Evolutionary conservation across 257 asterid genomes (phyloP), one percentile per base, ranked within the genome.

Genomic region (Thymus quinquecostatus): DNA sequence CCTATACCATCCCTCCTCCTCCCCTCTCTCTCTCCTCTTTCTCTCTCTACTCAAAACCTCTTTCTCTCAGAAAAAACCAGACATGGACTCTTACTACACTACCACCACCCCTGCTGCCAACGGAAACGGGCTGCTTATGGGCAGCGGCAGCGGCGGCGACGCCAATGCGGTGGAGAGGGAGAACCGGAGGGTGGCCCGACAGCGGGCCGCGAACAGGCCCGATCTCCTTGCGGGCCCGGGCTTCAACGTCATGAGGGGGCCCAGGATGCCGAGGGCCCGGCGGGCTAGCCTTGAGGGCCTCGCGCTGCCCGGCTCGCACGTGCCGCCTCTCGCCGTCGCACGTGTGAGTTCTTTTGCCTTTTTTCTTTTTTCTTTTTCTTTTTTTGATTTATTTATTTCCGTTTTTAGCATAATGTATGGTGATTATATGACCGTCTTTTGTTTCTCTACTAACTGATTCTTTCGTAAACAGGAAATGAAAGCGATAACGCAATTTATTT

Each of bases 251-350:
- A 85, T 38, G 77, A 69, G 80, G 34, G 79, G 83, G 2, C 81
- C 86, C 59, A 78, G 94, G 77, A 68, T 71, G 87, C 84, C 77
- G 2, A 79, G 94, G 80, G 60, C 76, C 64, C 80, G 88, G 78
- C 87, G 94, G 3, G 73, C 84, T 48, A 77, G 78, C 58, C 69
- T 83, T 66, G 75, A 72, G 45, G 36, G 82, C 53, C 71, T 75
- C 59, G 64, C 82, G 40, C 13, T 85, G 70, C 84, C 80, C n/a
- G 54, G 12, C 55, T 9, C 61, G 64, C 90, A 70, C 83, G 83
- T 78, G 82, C 82, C 78, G 0, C 77, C 84, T 63, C 79, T 62
- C 9, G 68, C 73, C n/a, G 78, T 82, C 59, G 32, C 88, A 82
- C 89, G 84, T 75, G 89, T 85, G 77, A 79, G 21, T 10, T 6